Base-by-base conservation (phyloP, 257 asterid genomes). In the Solanum ahanhuiri region DNA sequence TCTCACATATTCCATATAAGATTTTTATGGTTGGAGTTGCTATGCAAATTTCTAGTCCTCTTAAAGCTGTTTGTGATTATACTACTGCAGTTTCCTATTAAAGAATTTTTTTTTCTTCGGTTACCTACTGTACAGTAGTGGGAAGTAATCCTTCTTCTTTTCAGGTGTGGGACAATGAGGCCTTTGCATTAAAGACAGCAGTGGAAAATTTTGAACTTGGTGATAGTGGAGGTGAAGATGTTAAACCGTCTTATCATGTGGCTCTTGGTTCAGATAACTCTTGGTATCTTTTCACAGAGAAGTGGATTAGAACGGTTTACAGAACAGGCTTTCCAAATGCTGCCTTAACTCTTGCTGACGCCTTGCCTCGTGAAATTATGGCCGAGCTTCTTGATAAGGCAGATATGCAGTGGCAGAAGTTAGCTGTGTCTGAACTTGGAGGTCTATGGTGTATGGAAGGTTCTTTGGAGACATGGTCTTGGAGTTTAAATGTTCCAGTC, bases 251-350 rank as follows among this genome's bases (percentile, higher is more conserved):
- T 69, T 97, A 95, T 91, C 95, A 97, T 77, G 93, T 95, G 86
- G 98, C 98, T 83, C 96, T 97, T 37, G 95, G 99, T 90, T 97
- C 99, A 79, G 99, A 97, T 91, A 97, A 97, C 88, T 95, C 98
- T 35, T 97, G 99, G 99, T 94, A 95, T 91, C 97, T 97, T 91
- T 97, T 97, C 89, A 97, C 99, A 2, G 98, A 95, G 92, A 97
- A 92, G 94, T 97, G 98, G 98, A 94, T 97, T 83, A 91, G 89
- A 93, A 88, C 93, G 82, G 90, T 97, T 84, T 97, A 95, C 83
- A 95, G 88, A 90, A 89, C 93, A 83, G 98, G 98, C 82, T 93
- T 96, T 90, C 99, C 99, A 60, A 93, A 97, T 86, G 92, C 90
- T 75, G 93, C 99, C 85, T 89, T 95, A 92, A 90, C 95, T 83